Percentiles rank a stretch among this genome's conserved stretches.
phyloP scores from a whole-genome alignment of 2,329 filamentous ascomycete species.

The Calcarisporium arbuscula region DNA sequence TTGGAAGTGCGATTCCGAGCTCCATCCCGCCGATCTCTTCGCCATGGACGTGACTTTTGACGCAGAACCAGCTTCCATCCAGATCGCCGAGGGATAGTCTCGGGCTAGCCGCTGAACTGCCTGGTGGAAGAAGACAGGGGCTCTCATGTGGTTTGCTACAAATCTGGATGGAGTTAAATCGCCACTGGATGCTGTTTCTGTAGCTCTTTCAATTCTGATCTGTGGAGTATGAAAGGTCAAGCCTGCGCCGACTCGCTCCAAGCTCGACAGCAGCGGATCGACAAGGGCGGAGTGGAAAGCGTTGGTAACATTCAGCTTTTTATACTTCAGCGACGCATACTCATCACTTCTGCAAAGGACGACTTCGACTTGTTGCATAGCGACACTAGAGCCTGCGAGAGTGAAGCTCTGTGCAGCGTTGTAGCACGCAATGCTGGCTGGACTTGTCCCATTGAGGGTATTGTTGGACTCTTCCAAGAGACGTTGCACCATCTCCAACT shows the following conservation, averaged over 20 bases:
- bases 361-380: constrained; percentile 22
- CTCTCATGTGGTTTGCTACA: constrained; percentile 30
- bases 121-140: constrained; percentile 37
- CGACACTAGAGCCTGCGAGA: constrained; percentile 28
- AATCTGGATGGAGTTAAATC: constrained; percentile 8
- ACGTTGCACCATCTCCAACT: constrained; percentile 12
- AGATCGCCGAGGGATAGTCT: constrained; percentile 19
- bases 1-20: constrained; percentile 1
- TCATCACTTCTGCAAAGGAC: no score
- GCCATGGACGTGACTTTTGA: constrained; percentile 29
- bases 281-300: constrained; percentile 40
- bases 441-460: not conserved
- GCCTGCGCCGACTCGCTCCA: constrained; percentile 18
- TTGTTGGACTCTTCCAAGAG: constrained; percentile 10
- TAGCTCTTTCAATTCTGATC: constrained; percentile 8
- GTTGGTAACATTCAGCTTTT: constrained; percentile 37
- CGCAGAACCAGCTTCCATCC: constrained; percentile 33
- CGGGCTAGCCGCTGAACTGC: constrained; percentile 32
- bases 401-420: constrained; percentile 37
- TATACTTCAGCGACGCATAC: constrained; percentile 18
- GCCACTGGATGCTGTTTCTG: no score
- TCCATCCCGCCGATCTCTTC: constrained; percentile 17
- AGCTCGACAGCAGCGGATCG: constrained; percentile 22
- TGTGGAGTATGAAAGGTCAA: constrained; percentile 2
- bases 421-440: constrained; percentile 37